Conservation (phyloP, 2,329 filamentous ascomycete genomes). For the Calonectria crousiana region DNA sequence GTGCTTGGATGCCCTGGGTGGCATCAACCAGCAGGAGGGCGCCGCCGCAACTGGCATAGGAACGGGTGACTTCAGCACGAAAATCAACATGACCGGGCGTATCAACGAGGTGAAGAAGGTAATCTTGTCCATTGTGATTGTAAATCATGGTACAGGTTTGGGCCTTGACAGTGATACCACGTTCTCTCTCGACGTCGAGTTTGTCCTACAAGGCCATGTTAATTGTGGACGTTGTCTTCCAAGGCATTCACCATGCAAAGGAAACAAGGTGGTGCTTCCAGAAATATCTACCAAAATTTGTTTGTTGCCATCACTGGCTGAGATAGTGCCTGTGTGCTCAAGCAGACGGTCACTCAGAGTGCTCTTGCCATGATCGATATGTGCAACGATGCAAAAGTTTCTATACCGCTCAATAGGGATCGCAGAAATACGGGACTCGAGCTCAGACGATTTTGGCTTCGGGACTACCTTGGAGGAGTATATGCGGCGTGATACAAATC, state of each 20-base stretch:
- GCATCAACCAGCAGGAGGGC: constrained; percentile 94
- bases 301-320: constrained; percentile 84
- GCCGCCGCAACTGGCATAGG: constrained; percentile 95
- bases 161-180: constrained; percentile 98
- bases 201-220: constrained; percentile 71
- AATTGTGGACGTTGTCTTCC: neutral
- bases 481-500: neutral
- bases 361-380: constrained; percentile 99
- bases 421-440: constrained; percentile 70
- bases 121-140: constrained; percentile 86
- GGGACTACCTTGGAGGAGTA: constrained; percentile 25
- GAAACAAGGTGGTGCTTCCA: no score
- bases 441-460: constrained; percentile 49
- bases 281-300: constrained; percentile 77
- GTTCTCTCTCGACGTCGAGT: constrained; percentile 94
- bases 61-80: constrained; percentile 92
- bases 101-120: constrained; percentile 94
- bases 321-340: constrained; percentile 93
- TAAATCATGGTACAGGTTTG: constrained; percentile 99
- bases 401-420: constrained; percentile 85
- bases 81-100: constrained; percentile 99
- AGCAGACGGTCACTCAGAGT: constrained; percentile 93
- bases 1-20: constrained; percentile 95
- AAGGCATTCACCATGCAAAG: neutral
- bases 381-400: constrained; percentile 98